phyloP scores from a whole-genome alignment of 768 basidiomycete genomes.

The Daedaleopsis nitida region DNA sequence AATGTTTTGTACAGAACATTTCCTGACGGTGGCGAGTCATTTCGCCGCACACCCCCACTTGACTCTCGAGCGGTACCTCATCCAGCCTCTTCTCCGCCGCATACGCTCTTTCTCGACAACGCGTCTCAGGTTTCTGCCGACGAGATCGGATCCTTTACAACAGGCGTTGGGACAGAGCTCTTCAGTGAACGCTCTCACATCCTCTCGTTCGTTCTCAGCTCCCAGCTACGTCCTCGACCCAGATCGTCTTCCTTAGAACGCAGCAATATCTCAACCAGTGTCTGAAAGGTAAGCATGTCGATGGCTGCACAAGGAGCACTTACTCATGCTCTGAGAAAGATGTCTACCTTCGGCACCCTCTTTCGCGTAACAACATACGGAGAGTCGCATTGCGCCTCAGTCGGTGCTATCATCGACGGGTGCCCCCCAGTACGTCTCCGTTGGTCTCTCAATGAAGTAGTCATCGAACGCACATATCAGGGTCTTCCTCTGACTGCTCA shows the following conservation, averaged over 20 bases:
- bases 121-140: background rate
- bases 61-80: background rate
- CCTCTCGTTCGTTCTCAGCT: background rate
- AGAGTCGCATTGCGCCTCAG: conserved; percentile 95
- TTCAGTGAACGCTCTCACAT: background rate
- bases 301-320: no score
- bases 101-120: background rate
- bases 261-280: background rate
- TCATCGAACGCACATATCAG: conserved; percentile 41
- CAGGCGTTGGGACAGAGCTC: background rate
- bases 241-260: background rate
- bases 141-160: background rate
- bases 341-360: conserved; percentile 92
- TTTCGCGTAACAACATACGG: conserved; percentile 98
- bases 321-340: conserved; percentile 32
- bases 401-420: conserved; percentile 97
- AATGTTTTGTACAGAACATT: background rate
- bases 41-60: background rate
- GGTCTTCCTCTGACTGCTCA: conserved; percentile 77
- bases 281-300: no score
- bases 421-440: conserved; percentile 79
- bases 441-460: background rate
- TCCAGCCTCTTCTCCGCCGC: background rate
- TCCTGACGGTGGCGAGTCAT: background rate
- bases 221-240: background rate